Evolutionary conservation across 2,329 filamentous ascomycete species (phyloP).

Genomic region (Exophiala lecanii-corni): DNA sequence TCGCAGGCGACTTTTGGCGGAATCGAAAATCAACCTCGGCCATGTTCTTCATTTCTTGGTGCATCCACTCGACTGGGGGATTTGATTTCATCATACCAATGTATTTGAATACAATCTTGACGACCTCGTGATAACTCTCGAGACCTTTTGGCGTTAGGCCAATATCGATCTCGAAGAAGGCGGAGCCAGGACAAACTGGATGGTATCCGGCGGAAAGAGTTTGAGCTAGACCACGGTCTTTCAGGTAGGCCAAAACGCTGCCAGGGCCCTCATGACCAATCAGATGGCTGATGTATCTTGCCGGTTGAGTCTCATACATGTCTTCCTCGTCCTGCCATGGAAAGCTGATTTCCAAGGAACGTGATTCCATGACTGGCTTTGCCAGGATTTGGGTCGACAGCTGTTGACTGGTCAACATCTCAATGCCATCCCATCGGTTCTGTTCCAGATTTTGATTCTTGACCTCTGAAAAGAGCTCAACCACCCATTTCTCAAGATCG

Average conservation of each 20-base stretch:
- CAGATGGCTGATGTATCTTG: constrained; percentile 79
- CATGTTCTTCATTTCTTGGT: constrained; percentile 84
- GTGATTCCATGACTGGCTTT: constrained; percentile 85
- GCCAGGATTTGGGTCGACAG: constrained; percentile 71
- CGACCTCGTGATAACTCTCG: constrained; percentile 74
- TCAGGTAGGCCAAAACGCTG: constrained; percentile 85
- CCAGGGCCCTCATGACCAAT: constrained; percentile 91
- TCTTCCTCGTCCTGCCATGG: constrained; percentile 80
- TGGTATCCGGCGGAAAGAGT: constrained; percentile 72
- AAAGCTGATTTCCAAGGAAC: constrained; percentile 75
- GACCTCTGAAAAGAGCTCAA: constrained; percentile 75
- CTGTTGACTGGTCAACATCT: constrained; percentile 53
- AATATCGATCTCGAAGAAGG: constrained; percentile 74
- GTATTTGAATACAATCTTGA: constrained; percentile 85
- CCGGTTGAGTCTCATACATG: constrained; percentile 74
- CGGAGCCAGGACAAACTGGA: constrained; percentile 72
- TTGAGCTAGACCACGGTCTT: constrained; percentile 85
- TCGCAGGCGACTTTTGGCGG: constrained; percentile 85
- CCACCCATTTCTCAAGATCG: constrained; percentile 75
- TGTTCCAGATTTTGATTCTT: constrained; percentile 73
- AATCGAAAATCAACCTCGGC: constrained; percentile 94
- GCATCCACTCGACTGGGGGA: constrained; percentile 86
- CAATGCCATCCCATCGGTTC: constrained; percentile 62
- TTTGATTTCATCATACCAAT: constrained; percentile 77
- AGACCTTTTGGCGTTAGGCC: constrained; percentile 80